Evolutionary conservation across 768 basidiomycete genomes (phyloP).

Genomic region (Mycena kentingensis): DNA sequence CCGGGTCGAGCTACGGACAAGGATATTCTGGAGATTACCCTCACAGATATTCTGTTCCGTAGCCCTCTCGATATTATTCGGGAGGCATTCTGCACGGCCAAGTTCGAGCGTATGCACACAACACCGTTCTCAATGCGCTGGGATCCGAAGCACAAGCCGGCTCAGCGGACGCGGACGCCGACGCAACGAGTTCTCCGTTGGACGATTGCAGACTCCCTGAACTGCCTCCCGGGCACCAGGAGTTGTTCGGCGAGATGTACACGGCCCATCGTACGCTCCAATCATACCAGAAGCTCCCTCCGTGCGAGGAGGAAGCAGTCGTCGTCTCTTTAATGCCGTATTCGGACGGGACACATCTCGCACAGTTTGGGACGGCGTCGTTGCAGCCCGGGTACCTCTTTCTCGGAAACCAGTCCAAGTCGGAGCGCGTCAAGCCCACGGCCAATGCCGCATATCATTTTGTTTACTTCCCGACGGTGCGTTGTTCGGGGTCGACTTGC

Average conservation of each 20-base stretch:
- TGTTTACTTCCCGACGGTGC: background rate
- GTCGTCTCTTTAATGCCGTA: background rate
- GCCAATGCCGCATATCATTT: background rate
- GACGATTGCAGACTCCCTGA: background rate
- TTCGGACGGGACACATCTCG: background rate
- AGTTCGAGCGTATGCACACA: too few species aligned
- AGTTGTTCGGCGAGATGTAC: constrained; percentile 3
- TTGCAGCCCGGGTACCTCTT: background rate
- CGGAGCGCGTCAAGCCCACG: background rate
- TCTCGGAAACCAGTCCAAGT: background rate
- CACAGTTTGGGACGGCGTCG: background rate
- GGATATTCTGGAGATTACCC: too few species aligned
- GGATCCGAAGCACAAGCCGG: background rate
- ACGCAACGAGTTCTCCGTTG: background rate
- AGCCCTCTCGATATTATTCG: too few species aligned
- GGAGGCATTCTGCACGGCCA: too few species aligned
- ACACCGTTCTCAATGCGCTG: constrained; percentile 11
- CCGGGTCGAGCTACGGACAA: too few species aligned
- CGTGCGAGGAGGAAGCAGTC: background rate
- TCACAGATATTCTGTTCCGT: too few species aligned
- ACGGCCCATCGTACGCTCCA: background rate
- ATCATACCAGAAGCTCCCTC: background rate
- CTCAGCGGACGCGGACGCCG: background rate
- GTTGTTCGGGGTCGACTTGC: background rate
- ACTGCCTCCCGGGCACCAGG: background rate